Conservation (phyloP, 1,139 yeast species). For the Yamadazyma kanchanaburiensis region DNA sequence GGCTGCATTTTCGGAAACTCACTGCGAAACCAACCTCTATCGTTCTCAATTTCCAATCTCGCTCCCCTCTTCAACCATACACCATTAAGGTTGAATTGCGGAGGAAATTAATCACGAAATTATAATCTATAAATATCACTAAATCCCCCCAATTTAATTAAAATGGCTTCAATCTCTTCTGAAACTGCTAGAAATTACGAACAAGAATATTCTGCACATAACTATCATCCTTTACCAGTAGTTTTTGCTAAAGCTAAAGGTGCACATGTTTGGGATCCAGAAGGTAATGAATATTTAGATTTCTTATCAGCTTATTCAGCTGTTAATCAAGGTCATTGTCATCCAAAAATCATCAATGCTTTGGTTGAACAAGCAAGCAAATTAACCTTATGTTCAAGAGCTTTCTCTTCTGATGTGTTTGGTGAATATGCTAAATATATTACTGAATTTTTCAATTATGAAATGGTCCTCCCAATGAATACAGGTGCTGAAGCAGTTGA, state of each 20-base stretch:
- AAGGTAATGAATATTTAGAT: slow-evolving; percentile 84
- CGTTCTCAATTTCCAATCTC: slow-evolving; percentile 4
- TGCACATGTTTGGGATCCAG: slow-evolving; percentile 98
- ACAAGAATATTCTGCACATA: slow-evolving; percentile 85
- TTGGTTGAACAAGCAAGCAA: slow-evolving; percentile 82
- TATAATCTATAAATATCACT: slow-evolving; percentile 3
- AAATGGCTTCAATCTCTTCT: slow-evolving; percentile 45
- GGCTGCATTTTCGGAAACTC: too few species aligned
- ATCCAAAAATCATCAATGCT: slow-evolving; percentile 86
- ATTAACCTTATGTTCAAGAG: slow-evolving; percentile 86
- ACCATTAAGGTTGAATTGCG: too few species aligned
- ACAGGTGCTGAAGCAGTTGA: slow-evolving; percentile 99
- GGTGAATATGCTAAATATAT: slow-evolving; percentile 85
- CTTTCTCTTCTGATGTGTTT: slow-evolving; percentile 86
- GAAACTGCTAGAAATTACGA: slow-evolving; percentile 67
- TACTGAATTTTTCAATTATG: slow-evolving; percentile 87
- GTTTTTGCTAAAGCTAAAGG: slow-evolving; percentile 85
- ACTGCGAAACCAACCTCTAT: not conserved
- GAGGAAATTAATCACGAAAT: slow-evolving; percentile 4
- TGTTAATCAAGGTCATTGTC: slow-evolving; percentile 98
- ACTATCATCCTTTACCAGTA: slow-evolving; percentile 95
- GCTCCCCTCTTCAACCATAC: too few species aligned
- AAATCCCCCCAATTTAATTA: slow-evolving; percentile 3
- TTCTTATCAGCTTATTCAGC: slow-evolving; percentile 94
- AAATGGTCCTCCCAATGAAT: slow-evolving; percentile 95